Percentiles rank a stretch among this genome's conserved stretches.
These are phyloP conservation scores for Fraxinus floribunda DNA, from an alignment of 305 asterid genomes.

Conservation along the genomic window DNA sequence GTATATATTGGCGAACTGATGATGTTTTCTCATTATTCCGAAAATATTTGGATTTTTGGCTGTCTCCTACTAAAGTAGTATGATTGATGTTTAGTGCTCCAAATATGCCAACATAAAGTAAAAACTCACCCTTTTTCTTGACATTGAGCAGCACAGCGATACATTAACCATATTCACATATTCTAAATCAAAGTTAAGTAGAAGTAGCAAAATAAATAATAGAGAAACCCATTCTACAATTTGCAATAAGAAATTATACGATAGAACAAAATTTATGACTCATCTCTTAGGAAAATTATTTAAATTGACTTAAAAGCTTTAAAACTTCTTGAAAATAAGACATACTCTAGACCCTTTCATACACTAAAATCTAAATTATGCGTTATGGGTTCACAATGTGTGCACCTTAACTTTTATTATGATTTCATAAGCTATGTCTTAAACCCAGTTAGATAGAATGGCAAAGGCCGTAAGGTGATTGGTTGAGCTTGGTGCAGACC, in stretches of 20 bases:
- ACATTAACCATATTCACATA: background rate
- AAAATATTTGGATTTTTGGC: background rate
- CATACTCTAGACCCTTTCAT: background rate
- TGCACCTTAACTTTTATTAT: background rate
- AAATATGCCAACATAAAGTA: background rate
- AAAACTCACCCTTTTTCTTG: background rate
- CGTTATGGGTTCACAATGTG: background rate
- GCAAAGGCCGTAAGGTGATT: background rate
- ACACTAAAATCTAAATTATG: background rate
- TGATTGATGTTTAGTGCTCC: background rate
- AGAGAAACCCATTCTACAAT: background rate
- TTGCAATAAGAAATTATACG: background rate
- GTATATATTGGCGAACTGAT: background rate
- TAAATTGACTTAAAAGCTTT: background rate
- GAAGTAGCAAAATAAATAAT: background rate
- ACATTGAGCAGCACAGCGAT: background rate
- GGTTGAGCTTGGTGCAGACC: background rate
- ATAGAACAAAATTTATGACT: background rate
- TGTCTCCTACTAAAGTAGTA: background rate
- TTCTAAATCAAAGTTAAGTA: background rate
- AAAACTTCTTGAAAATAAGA: background rate
- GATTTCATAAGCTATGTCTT: background rate
- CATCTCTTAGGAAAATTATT: background rate
- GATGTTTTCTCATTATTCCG: background rate
- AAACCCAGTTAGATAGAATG: background rate